Evolutionary conservation across 2,329 filamentous ascomycete species (phyloP).

Genomic region (Claviceps africana): DNA sequence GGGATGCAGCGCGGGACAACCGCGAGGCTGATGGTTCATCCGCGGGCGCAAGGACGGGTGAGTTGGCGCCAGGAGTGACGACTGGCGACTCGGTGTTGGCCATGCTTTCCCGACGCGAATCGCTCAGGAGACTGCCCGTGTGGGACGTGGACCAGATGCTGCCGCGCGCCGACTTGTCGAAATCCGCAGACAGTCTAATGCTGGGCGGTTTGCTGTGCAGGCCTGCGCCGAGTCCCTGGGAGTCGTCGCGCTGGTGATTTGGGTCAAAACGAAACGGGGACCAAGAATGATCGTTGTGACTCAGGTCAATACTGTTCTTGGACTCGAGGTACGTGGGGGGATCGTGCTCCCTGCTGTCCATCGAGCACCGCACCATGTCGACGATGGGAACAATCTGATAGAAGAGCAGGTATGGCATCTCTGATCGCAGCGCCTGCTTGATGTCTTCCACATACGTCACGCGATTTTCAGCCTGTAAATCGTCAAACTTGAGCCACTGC

Average conservation of each 20-base stretch:
- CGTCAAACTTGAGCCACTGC: conserved; percentile 86
- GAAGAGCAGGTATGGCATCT: conserved; percentile 88
- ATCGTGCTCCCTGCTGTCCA: conserved; percentile 31
- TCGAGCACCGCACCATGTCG: conserved; percentile 42
- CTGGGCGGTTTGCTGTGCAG: conserved; percentile 28
- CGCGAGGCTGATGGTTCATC: conserved; percentile 42
- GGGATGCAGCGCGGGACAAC: conserved; percentile 42
- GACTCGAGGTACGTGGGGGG: conserved; percentile 48
- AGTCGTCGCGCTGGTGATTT: conserved; percentile 13
- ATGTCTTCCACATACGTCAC: conserved; percentile 67
- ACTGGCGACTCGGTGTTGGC: conserved; percentile 33
- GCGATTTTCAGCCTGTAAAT: conserved; percentile 54
- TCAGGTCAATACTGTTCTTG: conserved; percentile 26
- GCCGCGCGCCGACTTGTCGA: conserved; percentile 33
- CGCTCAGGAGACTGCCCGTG: conserved; percentile 17
- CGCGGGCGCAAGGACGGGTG: conserved; percentile 27
- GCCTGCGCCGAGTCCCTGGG: conserved; percentile 10
- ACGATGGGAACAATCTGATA: conserved; percentile 87
- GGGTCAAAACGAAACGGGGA: background rate
- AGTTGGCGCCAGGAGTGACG: conserved; percentile 21
- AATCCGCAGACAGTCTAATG: conserved; percentile 41
- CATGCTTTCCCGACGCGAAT: conserved; percentile 37
- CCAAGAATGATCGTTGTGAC: conserved; percentile 9
- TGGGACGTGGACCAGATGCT: conserved; percentile 29
- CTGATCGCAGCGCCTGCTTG: conserved; percentile 61